phyloP scores from a whole-genome alignment of 345 rosid species.

The Sisymbrium altissimum region DNA sequence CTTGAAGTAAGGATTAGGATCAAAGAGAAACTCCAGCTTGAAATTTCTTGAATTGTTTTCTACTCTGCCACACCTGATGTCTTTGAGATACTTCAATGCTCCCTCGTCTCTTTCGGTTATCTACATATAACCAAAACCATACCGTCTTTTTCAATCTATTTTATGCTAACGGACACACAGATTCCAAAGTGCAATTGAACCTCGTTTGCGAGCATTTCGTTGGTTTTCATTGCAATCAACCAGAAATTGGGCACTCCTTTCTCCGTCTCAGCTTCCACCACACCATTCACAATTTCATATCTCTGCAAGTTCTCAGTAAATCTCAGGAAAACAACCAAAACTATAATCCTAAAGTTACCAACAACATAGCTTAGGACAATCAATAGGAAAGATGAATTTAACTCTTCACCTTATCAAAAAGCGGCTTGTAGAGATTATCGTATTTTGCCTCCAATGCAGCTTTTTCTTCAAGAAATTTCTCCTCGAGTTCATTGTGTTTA shows the following conservation, averaged over 20 bases:
- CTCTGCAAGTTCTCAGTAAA: slow-evolving; percentile 24
- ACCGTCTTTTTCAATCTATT: not conserved
- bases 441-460: slow-evolving; percentile 25
- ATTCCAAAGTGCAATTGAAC: not conserved
- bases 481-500: slow-evolving; percentile 32
- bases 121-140: slow-evolving; percentile 31
- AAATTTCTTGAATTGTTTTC: slow-evolving; percentile 75
- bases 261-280: slow-evolving; percentile 24
- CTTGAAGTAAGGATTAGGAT: slow-evolving; percentile 78
- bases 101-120: slow-evolving; percentile 85
- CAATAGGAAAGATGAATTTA: too few species aligned
- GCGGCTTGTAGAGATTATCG: slow-evolving; percentile 22
- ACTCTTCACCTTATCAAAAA: slow-evolving; percentile 19
- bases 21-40: slow-evolving; percentile 90
- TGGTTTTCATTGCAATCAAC: slow-evolving; percentile 89
- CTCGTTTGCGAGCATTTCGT: slow-evolving; percentile 79
- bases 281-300: slow-evolving; percentile 34
- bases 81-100: slow-evolving; percentile 78
- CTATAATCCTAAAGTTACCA: too few species aligned
- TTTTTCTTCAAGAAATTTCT: slow-evolving; percentile 32
- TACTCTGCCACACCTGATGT: slow-evolving; percentile 69
- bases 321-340: not conserved
- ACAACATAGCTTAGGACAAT: too few species aligned
- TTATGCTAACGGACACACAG: not conserved
- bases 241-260: slow-evolving; percentile 92